Evolutionary conservation across 2,329 filamentous ascomycete species (phyloP), one percentile per base, ranked within the genome.

Genomic region (Pseudocercospora vitis): DNA sequence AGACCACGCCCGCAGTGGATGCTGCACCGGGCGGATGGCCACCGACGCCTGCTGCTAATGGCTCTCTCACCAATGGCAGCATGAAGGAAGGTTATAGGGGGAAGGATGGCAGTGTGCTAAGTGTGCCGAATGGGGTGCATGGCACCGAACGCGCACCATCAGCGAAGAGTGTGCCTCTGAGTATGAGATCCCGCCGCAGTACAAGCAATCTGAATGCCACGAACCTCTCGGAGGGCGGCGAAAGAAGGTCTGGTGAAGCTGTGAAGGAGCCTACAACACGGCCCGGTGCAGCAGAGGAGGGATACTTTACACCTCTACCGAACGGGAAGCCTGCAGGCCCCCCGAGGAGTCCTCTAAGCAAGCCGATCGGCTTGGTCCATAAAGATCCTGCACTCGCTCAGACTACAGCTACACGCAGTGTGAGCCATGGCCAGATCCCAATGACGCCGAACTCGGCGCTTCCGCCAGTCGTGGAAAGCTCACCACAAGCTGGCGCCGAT

Each of bases 291-390:
- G 60, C 73, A 45, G 74, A 77, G 62, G 75, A 78, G 53, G 74
- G 75, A 58, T 76, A 76, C 65, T 77, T 78, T 57, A 71, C 73
- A 28, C 69, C 71, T 28, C 59, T 71, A 54, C 59, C 58, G 32
- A 73, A 63, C 67, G 74, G 63, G 35, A 67, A 64, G 66, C 71
- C 62, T 57, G 55, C 59, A 50, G 64, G 50, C 66, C 69, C 59
- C 68, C 68, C 56, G 58, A 72, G 59, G 32, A 64, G 64, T 45
- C 62, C 65, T 9, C 48, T 63, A n/a, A 44, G 53, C 45, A 53
- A 59, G 57, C 55, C 56, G 39, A 33, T 57, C 33, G 14, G 48
- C 50, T 55, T 59, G 32, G 29, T 53, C 14, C 57, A 61, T 33
- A 57, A 56, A 12, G 60, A 64, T 23, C 47, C 63, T 19, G 24